Conservation (phyloP, 805 yeast genomes). For the Nakazawaea sp. region DNA sequence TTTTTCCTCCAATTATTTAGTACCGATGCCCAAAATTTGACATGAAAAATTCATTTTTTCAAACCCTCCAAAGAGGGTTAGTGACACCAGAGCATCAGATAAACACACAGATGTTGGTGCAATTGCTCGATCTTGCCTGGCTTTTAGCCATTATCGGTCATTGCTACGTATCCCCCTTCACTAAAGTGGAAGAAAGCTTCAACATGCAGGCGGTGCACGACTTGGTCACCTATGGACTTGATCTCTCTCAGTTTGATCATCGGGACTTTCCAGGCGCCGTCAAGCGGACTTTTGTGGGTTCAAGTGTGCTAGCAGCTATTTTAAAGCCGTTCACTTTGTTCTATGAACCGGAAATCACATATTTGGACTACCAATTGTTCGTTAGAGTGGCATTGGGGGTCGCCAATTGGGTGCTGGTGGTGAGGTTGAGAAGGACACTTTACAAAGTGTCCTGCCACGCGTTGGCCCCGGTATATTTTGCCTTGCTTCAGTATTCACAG, state of each 20-base stretch:
- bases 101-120: not conserved
- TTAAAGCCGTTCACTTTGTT: constrained; percentile 30
- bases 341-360: constrained; percentile 10
- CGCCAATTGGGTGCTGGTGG: constrained; percentile 46
- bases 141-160: constrained; percentile 41
- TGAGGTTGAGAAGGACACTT: constrained; percentile 40
- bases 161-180: constrained; percentile 60
- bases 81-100: too few species aligned
- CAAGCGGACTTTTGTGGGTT: constrained; percentile 78
- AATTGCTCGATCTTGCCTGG: constrained; percentile 1
- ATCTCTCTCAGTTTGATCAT: constrained; percentile 59
- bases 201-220: constrained; percentile 87
- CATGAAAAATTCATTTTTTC: too few species aligned
- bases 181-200: constrained; percentile 94
- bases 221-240: constrained; percentile 55
- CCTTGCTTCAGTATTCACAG: constrained; percentile 53
- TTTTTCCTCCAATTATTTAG: too few species aligned
- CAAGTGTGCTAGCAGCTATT: constrained; percentile 43
- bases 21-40: too few species aligned
- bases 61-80: too few species aligned
- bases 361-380: constrained; percentile 37
- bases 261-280: constrained; percentile 79
- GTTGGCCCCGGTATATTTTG: constrained; percentile 47
- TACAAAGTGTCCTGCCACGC: constrained; percentile 9
- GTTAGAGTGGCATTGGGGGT: constrained; percentile 60